Base-by-base conservation (phyloP, 73 alveolate genomes). In the Blepharisma stoltei region DNA sequence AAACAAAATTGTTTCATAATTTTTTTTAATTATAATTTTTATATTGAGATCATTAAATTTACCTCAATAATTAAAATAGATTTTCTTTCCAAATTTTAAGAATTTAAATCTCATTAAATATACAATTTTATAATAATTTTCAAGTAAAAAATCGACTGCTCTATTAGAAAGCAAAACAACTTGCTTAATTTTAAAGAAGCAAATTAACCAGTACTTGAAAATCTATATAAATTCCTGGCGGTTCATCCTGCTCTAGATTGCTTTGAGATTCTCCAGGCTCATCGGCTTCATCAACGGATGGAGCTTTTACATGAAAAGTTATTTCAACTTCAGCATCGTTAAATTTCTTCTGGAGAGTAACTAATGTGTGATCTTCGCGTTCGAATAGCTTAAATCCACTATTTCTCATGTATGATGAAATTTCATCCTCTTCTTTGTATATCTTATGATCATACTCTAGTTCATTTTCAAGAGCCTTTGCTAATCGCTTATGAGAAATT, bases 391-490 rank as follows among this genome's bases (percentile, higher is more conserved):
- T 53, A n/a, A 69, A 44, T 14, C 65, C 65, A 43, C 41, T 37
- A 7, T 69, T 53, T 69, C 5, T 11, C n/a, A 69, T 18, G 79
- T 1, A 69, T 14, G 55, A 20, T 14, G 55, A 47, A 9, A 69
- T 43, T 1, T n/a, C 21, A 1, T 69, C 79, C 0, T 69, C 79
- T 4, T 1, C 6, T 18, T 46, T 38, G 65, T 69, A 69, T 44
- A 0, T 1, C 14, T 71, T 0, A 47, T 69, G 32, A 0, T 69
- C 79, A 43, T 18, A 5, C 79, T 69, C 67, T 7, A 69, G 4
- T 43, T 69, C 79, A 0, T 69, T 69, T 44, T 69, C 79, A 9
- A 69, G 45, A 44, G 55, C 65, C 65, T 69, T 69, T 14, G 45
- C 21, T 18, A 69, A 43, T 1, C 79, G 20, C 60, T 69, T 60